A percentile compares a stretch with the other conserved stretches of the same genome.
Evolutionary conservation across 257 asterid genomes (phyloP).

Genomic region (Orobanche coerulescens): DNA sequence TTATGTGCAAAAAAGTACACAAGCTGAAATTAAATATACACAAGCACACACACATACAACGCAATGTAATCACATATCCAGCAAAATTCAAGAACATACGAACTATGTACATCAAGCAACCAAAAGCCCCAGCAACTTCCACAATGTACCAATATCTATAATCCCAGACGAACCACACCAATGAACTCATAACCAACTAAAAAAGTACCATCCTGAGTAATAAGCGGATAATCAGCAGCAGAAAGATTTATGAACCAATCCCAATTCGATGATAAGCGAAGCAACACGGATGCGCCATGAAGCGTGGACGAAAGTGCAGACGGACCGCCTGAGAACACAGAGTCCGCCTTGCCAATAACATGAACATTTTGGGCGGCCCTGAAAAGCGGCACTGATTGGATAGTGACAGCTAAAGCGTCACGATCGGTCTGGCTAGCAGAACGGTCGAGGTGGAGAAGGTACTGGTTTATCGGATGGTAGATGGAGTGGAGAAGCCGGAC

Average conservation of each 20-base stretch:
- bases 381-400: slow-evolving; percentile 58
- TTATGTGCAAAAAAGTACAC: neutral
- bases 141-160: neutral
- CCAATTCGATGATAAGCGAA: slow-evolving; percentile 53
- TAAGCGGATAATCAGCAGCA: slow-evolving; percentile 73
- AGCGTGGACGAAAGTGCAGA: slow-evolving; percentile 61
- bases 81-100: slow-evolving; percentile 1
- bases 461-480: slow-evolving; percentile 74
- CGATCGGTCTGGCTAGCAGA: slow-evolving; percentile 57
- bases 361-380: slow-evolving; percentile 70
- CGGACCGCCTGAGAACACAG: slow-evolving; percentile 54
- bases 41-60: neutral
- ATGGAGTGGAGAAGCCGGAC: slow-evolving; percentile 56
- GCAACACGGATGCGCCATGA: slow-evolving; percentile 73
- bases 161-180: neutral
- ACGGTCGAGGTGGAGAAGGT: slow-evolving; percentile 70
- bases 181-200: neutral
- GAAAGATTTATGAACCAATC: slow-evolving; percentile 86
- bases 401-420: slow-evolving; percentile 42
- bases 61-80: slow-evolving; percentile 1
- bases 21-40: neutral
- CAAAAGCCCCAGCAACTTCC: slow-evolving; percentile 4
- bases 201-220: slow-evolving; percentile 77
- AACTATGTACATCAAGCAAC: neutral
- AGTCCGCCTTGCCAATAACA: slow-evolving; percentile 66